phyloP scores from a whole-genome alignment of 2,329 filamentous ascomycete genomes.

The Fusarium brachygibbosum region DNA sequence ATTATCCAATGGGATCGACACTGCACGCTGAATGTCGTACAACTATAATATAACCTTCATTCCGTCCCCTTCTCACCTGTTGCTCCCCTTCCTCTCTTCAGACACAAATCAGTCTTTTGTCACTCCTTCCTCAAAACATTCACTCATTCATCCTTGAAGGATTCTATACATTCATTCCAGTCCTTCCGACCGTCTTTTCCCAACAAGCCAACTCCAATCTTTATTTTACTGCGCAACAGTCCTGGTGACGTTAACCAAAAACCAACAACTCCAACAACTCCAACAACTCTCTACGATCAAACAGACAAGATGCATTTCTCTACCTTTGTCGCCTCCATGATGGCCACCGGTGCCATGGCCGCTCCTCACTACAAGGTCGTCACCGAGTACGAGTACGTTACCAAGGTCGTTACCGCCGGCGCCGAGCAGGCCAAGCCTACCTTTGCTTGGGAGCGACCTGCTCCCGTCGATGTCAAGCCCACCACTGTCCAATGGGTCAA shows the following conservation, averaged over 20 bases:
- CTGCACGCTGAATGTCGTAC: slow-evolving; percentile 11
- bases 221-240: slow-evolving; percentile 21
- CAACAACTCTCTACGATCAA: slow-evolving; percentile 2
- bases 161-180: slow-evolving; percentile 35
- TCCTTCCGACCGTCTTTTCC: slow-evolving; percentile 17
- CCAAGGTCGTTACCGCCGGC: slow-evolving; percentile 33
- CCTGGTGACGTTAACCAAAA: slow-evolving; percentile 36
- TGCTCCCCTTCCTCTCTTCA: slow-evolving; percentile 20
- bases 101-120: slow-evolving; percentile 39
- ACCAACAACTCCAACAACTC: neutral
- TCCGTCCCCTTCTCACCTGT: slow-evolving; percentile 18
- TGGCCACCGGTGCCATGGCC: slow-evolving; percentile 42
- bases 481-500: slow-evolving; percentile 5
- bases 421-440: slow-evolving; percentile 3
- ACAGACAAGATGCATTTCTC: slow-evolving; percentile 44
- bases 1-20: slow-evolving; percentile 18
- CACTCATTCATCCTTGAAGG: slow-evolving; percentile 42
- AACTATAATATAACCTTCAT: slow-evolving; percentile 42
- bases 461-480: slow-evolving; percentile 2
- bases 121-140: slow-evolving; percentile 31
- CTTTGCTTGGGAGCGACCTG: slow-evolving; percentile 2
- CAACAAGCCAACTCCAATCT: slow-evolving; percentile 4
- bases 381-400: slow-evolving; percentile 36
- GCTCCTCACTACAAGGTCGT: slow-evolving; percentile 29
- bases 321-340: slow-evolving; percentile 23